These are phyloP conservation scores for Cercophora scortea DNA, from an alignment of 495 filamentous ascomycete species.

Conservation along the genomic window DNA sequence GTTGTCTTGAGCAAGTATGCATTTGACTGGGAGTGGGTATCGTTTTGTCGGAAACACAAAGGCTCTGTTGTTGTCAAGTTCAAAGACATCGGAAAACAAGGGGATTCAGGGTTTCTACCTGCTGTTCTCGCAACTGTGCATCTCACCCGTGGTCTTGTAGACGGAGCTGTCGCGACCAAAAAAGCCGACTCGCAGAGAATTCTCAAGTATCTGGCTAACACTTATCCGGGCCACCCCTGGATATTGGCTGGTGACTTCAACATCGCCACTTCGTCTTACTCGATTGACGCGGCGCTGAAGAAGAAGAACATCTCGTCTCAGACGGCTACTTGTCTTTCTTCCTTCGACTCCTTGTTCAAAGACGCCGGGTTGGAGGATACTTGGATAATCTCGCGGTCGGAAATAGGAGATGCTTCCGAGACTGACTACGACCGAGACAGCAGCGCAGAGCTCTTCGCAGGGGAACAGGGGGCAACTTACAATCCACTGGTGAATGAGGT, in stretches of 20 bases:
- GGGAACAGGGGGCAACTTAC: slow-evolving; percentile 51
- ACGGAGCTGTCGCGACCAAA: slow-evolving; percentile 44
- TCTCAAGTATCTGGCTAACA: slow-evolving; percentile 27
- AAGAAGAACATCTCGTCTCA: slow-evolving; percentile 34
- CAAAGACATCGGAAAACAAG: slow-evolving; percentile 18
- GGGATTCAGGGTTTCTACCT: slow-evolving; percentile 12
- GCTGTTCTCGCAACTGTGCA: slow-evolving; percentile 45
- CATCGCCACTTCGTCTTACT: slow-evolving; percentile 41
- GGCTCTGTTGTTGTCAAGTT: slow-evolving; percentile 39
- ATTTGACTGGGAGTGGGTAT: slow-evolving; percentile 43
- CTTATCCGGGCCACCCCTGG: slow-evolving; percentile 32
- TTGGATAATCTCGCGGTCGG: slow-evolving; percentile 30
- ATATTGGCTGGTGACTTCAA: slow-evolving; percentile 55
- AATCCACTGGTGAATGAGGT: slow-evolving; percentile 43
- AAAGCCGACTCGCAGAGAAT: slow-evolving; percentile 38
- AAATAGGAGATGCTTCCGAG: slow-evolving; percentile 4
- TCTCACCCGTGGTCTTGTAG: slow-evolving; percentile 44
- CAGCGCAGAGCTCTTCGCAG: slow-evolving; percentile 26
- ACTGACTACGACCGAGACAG: slow-evolving; percentile 11
- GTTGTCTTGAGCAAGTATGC: slow-evolving; percentile 42
- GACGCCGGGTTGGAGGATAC: slow-evolving; percentile 33
- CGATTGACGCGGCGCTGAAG: slow-evolving; percentile 39
- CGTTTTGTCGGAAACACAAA: slow-evolving; percentile 41
- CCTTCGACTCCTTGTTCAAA: slow-evolving; percentile 26
- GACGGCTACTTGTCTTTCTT: slow-evolving; percentile 20